Conservation (phyloP, 1,139 yeast genomes). For the Kodamaea anthophila region DNA sequence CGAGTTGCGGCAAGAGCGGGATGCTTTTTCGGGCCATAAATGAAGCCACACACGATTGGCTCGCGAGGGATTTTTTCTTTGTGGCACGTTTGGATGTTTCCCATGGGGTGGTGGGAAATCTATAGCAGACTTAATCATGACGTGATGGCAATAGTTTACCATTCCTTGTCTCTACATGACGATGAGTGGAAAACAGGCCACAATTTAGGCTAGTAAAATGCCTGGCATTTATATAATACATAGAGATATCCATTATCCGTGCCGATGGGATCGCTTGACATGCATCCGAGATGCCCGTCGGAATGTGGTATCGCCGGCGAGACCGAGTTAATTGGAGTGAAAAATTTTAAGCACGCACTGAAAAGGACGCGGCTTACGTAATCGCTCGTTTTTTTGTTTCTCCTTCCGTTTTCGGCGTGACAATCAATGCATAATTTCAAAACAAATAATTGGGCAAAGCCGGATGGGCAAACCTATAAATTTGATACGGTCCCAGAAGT, state of each 20-base stretch:
- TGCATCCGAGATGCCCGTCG: conserved; percentile 2
- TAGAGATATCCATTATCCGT: too few relatives aligned
- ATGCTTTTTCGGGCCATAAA: too few relatives aligned
- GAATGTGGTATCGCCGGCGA: conserved; percentile 1
- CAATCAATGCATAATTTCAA: conserved; percentile 3
- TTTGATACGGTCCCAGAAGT: conserved; percentile 3
- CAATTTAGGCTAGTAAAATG: too few relatives aligned
- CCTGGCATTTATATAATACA: too few relatives aligned
- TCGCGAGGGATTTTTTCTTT: not conserved
- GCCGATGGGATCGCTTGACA: too few relatives aligned
- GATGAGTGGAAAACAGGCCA: too few relatives aligned
- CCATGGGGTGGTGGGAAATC: not conserved
- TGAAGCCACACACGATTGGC: not conserved
- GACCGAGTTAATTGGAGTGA: conserved; percentile 4
- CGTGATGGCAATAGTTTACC: too few relatives aligned
- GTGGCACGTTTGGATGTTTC: not conserved
- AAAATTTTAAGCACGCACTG: conserved; percentile 3
- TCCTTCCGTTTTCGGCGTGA: conserved; percentile 3
- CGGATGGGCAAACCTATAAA: conserved; percentile 6
- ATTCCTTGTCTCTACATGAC: too few relatives aligned
- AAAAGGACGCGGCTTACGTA: conserved; percentile 2
- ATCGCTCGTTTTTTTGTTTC: conserved; percentile 2
- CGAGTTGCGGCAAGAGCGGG: too few relatives aligned
- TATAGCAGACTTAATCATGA: too few relatives aligned
- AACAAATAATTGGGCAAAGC: conserved; percentile 6